phyloP scores from a whole-genome alignment of 257 asterid species.

The Solanum sitiens region DNA sequence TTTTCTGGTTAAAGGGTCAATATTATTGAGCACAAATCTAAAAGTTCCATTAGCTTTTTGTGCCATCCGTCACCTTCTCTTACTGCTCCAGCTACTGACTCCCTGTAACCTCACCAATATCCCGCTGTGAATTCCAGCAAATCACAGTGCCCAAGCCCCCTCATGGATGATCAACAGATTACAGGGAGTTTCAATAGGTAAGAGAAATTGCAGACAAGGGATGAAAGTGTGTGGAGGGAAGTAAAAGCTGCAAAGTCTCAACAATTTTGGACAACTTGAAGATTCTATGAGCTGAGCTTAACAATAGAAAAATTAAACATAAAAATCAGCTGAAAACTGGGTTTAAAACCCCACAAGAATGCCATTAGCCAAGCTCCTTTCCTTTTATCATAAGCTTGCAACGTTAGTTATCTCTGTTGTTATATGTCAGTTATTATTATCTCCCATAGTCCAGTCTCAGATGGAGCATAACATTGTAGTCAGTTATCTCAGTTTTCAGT shows the following conservation, averaged over 20 bases:
- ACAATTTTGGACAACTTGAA: not conserved
- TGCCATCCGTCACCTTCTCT: no score
- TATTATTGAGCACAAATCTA: no score
- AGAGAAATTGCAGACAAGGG: no score
- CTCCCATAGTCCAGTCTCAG: not conserved
- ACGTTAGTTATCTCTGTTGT: not conserved
- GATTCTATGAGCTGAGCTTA: not conserved
- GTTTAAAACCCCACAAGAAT: not conserved
- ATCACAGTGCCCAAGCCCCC: no score
- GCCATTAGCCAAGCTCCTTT: not conserved
- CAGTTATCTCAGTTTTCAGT: not conserved
- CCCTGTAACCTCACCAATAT: not conserved
- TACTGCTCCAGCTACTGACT: not conserved
- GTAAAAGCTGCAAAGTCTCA: not conserved
- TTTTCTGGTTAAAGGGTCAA: not conserved
- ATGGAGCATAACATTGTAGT: not conserved
- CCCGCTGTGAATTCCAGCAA: not conserved
- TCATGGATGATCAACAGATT: not conserved
- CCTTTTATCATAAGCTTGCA: not conserved
- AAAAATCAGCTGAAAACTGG: not conserved
- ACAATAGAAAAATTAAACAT: not conserved
- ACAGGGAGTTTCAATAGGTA: no score
- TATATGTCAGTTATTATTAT: not conserved
- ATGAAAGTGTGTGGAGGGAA: not conserved
- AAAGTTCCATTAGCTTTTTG: not conserved